Evolutionary conservation across 169 alveolate species (phyloP).

Genomic region (Ichthyophthirius multifiliis): DNA sequence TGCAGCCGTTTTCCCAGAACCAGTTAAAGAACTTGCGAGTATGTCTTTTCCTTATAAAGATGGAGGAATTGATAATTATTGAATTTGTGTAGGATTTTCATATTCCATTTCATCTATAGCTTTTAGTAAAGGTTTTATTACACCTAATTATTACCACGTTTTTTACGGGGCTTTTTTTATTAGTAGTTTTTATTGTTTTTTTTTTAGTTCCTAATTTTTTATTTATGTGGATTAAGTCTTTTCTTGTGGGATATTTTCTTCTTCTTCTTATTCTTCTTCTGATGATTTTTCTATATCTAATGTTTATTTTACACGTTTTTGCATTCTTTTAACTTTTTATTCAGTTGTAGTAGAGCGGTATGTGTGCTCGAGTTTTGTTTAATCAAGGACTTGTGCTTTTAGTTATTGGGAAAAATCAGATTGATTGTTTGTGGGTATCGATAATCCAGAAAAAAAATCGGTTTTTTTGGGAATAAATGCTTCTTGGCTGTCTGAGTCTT

Average conservation of each 20-base stretch:
- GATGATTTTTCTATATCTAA: neutral
- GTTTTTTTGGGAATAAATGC: too few relatives aligned
- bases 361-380: too few relatives aligned
- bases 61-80: constrained; percentile 94
- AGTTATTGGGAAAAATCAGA: neutral
- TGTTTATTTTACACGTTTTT: neutral
- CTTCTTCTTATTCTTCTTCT: neutral
- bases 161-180: neutral
- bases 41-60: constrained; percentile 92
- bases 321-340: neutral
- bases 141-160: constrained; percentile 12
- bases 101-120: constrained; percentile 41
- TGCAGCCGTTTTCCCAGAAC: constrained; percentile 99
- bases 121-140: constrained; percentile 35
- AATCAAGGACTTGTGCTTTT: neutral
- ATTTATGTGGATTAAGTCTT: too few relatives aligned
- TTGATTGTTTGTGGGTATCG: neutral
- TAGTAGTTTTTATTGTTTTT: neutral
- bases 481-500: too few relatives aligned
- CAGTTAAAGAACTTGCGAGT: constrained; percentile 98
- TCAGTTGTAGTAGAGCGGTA: neutral
- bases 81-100: constrained; percentile 94
- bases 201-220: neutral
- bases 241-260: too few relatives aligned
- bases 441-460: constrained; percentile 1